Evolutionary conservation across 1,139 yeast species (phyloP).

Genomic region (Casaregolazyma lundiana): DNA sequence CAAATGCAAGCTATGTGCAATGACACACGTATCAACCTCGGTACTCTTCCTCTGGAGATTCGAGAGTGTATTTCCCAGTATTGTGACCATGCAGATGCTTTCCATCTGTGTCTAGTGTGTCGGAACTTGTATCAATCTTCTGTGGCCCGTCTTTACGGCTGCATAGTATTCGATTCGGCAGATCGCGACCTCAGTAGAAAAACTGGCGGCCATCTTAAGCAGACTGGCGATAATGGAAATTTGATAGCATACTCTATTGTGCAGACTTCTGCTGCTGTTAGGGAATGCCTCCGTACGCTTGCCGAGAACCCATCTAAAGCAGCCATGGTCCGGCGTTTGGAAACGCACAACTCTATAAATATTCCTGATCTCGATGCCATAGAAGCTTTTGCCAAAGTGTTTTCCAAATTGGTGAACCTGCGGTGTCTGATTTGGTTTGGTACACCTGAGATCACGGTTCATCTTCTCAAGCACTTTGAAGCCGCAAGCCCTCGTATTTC

Average conservation of each 20-base stretch:
- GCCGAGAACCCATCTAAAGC: constrained; percentile 12
- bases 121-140: constrained; percentile 19
- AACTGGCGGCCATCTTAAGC: background rate
- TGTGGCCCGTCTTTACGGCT: constrained; percentile 21
- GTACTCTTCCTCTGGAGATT: constrained; percentile 37
- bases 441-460: constrained; percentile 23
- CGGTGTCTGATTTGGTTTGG: constrained; percentile 22
- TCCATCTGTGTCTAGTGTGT: constrained; percentile 21
- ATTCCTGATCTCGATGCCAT: constrained; percentile 24
- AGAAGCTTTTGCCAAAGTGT: constrained; percentile 15
- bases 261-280: constrained; percentile 25
- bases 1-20: background rate
- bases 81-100: constrained; percentile 25
- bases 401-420: constrained; percentile 19
- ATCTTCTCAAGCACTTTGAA: constrained; percentile 14
- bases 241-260: constrained; percentile 17
- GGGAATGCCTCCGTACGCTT: constrained; percentile 22
- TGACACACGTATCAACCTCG: background rate
- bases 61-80: constrained; percentile 21
- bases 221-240: background rate
- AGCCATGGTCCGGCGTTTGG: constrained; percentile 19
- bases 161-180: constrained; percentile 24
- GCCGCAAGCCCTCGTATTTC: constrained; percentile 12
- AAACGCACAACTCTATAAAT: constrained; percentile 22
- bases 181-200: constrained; percentile 24